Percentiles rank a stretch among this genome's conserved stretches.
Evolutionary conservation across 768 basidiomycete genomes (phyloP).

Genomic region (Pholiota molesta): DNA sequence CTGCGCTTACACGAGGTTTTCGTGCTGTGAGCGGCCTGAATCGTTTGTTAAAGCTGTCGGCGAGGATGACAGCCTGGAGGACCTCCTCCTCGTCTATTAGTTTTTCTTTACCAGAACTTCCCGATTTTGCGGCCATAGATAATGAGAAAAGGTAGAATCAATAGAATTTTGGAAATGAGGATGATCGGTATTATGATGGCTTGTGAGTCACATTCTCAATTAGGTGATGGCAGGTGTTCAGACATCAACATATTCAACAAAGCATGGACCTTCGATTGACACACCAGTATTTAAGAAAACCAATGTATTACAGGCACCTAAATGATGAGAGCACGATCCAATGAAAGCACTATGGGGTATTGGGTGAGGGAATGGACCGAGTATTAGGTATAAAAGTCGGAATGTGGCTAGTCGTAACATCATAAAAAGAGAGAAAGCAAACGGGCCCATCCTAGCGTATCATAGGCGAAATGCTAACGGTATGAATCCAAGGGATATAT

Average conservation of each 20-base stretch:
- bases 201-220: conserved; percentile 30
- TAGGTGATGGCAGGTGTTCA: conserved; percentile 8
- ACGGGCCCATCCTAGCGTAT: conserved; percentile 63
- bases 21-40: conserved; percentile 89
- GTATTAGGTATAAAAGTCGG: conserved; percentile 68
- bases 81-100: conserved; percentile 74
- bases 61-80: conserved; percentile 92
- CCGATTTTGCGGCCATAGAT: conserved; percentile 68
- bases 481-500: conserved; percentile 35
- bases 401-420: conserved; percentile 69
- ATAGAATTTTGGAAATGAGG: conserved; percentile 5
- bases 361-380: conserved; percentile 58
- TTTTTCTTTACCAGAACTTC: conserved; percentile 60
- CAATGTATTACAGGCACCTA: conserved; percentile 60
- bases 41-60: conserved; percentile 94
- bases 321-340: conserved; percentile 56
- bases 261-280: conserved; percentile 6
- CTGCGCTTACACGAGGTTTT: conserved; percentile 75
- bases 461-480: conserved; percentile 38
- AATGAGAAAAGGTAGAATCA: conserved; percentile 12
- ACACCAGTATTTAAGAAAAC: conserved; percentile 33
- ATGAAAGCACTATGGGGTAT: conserved; percentile 64
- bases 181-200: conserved; percentile 1
- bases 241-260: neutral
- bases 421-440: conserved; percentile 55